Evolutionary conservation across 768 basidiomycete genomes (phyloP).

Genomic region (Amanita pseudoporphyria): DNA sequence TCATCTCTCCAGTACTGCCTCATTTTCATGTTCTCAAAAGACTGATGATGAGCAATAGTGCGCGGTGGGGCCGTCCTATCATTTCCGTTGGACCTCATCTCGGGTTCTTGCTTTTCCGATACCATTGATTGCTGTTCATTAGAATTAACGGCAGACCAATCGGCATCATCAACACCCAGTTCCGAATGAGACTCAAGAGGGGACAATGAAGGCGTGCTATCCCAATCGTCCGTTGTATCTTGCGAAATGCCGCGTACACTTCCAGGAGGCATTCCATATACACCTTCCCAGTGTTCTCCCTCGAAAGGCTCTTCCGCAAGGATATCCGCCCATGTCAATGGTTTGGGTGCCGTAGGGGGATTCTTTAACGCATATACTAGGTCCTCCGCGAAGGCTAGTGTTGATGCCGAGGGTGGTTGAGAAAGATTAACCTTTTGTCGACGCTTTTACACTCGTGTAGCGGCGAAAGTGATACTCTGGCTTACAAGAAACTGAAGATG

Average conservation of each 20-base stretch:
- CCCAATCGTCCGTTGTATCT: constrained; percentile 36
- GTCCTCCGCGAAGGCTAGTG: constrained; percentile 42
- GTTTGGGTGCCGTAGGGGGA: constrained; percentile 28
- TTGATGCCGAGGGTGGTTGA: constrained; percentile 35
- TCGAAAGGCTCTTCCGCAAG: constrained; percentile 77
- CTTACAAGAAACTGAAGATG: constrained; percentile 68
- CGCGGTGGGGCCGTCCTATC: constrained; percentile 16
- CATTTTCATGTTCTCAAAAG: constrained; percentile 51
- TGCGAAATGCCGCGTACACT: constrained; percentile 14
- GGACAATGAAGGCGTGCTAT: constrained; percentile 61
- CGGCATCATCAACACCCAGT: constrained; percentile 29
- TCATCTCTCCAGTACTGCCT: constrained; percentile 69
- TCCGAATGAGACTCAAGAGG: constrained; percentile 49
- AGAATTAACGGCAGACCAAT: constrained; percentile 15
- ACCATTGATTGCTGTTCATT: neutral
- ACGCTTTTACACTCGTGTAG: neutral
- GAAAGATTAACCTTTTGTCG: constrained; percentile 45
- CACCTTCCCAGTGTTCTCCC: constrained; percentile 79
- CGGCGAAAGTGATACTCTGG: neutral
- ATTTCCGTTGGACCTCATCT: neutral
- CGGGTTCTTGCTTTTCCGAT: neutral
- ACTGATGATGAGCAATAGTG: constrained; percentile 36
- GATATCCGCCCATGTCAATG: constrained; percentile 71
- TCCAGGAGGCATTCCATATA: constrained; percentile 45
- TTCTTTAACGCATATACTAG: constrained; percentile 40